A percentile compares a stretch with the other conserved stretches of the same genome.
Conservation (phyloP, 495 filamentous ascomycete genomes). For the Aspergillus mulundensis region DNA sequence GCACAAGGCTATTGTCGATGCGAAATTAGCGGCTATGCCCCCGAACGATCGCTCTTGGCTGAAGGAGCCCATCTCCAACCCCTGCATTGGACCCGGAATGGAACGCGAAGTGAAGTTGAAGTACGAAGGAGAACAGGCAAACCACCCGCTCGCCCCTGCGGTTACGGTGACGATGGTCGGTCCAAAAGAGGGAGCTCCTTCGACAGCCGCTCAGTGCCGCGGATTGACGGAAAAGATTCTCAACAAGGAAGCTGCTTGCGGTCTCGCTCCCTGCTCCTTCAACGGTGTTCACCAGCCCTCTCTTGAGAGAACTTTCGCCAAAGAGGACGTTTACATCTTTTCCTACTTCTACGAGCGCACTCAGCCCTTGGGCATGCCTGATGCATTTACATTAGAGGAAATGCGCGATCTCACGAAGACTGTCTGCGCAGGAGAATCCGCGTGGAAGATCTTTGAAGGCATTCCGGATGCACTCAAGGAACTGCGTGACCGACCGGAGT, state of each 20-base stretch:
- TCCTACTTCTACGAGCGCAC: constrained; percentile 97
- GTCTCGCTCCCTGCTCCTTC: constrained; percentile 89
- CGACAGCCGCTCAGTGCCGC: constrained; percentile 82
- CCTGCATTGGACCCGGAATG: constrained; percentile 84
- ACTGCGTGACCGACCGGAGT: constrained; percentile 74
- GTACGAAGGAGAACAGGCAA: constrained; percentile 42
- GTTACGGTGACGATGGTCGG: constrained; percentile 83
- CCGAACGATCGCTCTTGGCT: constrained; percentile 53
- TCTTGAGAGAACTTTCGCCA: constrained; percentile 85
- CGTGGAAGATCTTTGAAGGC: constrained; percentile 73
- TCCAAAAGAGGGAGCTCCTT: constrained; percentile 51
- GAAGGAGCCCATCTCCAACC: constrained; percentile 67
- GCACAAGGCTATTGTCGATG: constrained; percentile 65
- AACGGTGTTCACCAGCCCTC: constrained; percentile 93
- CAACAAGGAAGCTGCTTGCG: constrained; percentile 78
- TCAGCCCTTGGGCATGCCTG: constrained; percentile 87
- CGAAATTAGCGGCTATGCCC: constrained; percentile 46
- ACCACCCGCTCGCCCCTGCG: constrained; percentile 55
- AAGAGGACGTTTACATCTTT: constrained; percentile 92
- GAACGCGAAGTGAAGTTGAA: constrained; percentile 61
- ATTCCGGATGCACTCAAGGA: constrained; percentile 69
- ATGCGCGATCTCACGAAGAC: constrained; percentile 75
- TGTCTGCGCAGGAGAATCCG: constrained; percentile 74
- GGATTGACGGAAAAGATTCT: constrained; percentile 85
- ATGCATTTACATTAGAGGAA: constrained; percentile 85